Evolutionary conservation across 192 early-diverging fungal species (phyloP), one percentile per base, ranked within the genome.

Genomic region (Jimgerdemannia lactiflua): DNA sequence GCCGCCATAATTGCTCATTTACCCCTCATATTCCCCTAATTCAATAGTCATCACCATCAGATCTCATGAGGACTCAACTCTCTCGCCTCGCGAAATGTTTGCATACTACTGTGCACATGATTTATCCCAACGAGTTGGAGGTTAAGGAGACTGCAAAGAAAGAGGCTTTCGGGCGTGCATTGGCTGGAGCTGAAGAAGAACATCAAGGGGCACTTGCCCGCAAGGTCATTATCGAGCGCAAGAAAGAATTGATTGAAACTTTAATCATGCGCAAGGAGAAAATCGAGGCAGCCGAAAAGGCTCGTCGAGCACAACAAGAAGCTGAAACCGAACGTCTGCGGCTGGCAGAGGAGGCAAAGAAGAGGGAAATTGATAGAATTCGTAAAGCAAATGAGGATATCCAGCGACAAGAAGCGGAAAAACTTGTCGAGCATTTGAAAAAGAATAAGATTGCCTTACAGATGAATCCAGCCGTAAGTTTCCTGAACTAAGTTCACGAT

Each of bases 51-150:
- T 90, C 91, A 73, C 94, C 97, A 8, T 87, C 94, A 9, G 97
- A 98, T 73, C 89, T 93, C 68, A 96, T 99, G 93, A 93, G 96
- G 79, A 85, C 90, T 67, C 97, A 99, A 86, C 88, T 99, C 54
- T 89, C 94, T 65, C 89, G 87, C 71, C 89, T 99, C 73, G 94
- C 94, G 43, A 91, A 92, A 72, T 90, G 94, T 74, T 86, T 99
- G 74, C 89, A 95, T 76, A 92, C 93, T 73, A 94, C 93, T 9
- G 91, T 95, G 76, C 88, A 87, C 40, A 89, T 97, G 73, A 93
- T 98, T 71, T 91, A 95, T 75, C 95, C 97, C 75, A 82, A 85
- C 49, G 82, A 88, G 70, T 84, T 89, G 59, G 87, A 92, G 74
- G 84, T 86, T 43, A 91, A 91, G 76, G 86, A 90, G 73, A 86